A percentile compares a stretch with the other conserved stretches of the same genome.
Evolutionary conservation across 2,329 filamentous ascomycete genomes (phyloP).

Genomic region (Talaromyces sp.): DNA sequence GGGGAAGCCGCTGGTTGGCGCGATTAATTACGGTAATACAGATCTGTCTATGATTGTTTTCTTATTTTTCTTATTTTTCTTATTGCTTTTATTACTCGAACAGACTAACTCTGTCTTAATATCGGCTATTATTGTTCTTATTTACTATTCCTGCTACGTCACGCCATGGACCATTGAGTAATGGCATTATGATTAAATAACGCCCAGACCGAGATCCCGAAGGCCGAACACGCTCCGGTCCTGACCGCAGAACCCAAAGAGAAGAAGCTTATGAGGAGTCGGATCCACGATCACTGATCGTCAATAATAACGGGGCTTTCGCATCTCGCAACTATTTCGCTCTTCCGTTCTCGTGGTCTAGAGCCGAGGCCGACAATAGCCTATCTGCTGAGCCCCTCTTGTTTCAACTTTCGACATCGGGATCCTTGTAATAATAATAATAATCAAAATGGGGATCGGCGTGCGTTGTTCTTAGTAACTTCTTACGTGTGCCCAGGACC

Average conservation of each 20-base stretch:
- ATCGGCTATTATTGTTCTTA: not conserved
- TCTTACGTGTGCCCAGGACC: not conserved
- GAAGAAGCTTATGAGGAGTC: not conserved
- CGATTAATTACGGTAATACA: not conserved
- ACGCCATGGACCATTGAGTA: not conserved
- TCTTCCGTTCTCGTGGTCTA: not conserved
- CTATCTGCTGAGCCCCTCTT: not conserved
- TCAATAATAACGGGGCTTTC: not conserved
- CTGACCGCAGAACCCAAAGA: not conserved
- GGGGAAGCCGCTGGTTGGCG: not conserved
- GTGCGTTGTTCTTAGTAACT: not conserved
- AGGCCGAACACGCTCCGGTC: not conserved
- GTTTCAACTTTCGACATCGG: not conserved
- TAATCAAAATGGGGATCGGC: not conserved
- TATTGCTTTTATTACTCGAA: no score
- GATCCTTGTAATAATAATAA: not conserved
- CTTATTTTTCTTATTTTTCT: not conserved
- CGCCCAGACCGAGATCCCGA: not conserved
- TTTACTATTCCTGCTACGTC: not conserved
- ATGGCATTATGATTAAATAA: not conserved
- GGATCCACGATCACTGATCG: no score
- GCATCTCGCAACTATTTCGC: no score
- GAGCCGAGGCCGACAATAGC: not conserved
- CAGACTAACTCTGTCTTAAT: not conserved
- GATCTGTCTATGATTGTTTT: not conserved